Evolutionary conservation across 2,329 filamentous ascomycete genomes (phyloP).

Genomic region (Xylaria sp.): DNA sequence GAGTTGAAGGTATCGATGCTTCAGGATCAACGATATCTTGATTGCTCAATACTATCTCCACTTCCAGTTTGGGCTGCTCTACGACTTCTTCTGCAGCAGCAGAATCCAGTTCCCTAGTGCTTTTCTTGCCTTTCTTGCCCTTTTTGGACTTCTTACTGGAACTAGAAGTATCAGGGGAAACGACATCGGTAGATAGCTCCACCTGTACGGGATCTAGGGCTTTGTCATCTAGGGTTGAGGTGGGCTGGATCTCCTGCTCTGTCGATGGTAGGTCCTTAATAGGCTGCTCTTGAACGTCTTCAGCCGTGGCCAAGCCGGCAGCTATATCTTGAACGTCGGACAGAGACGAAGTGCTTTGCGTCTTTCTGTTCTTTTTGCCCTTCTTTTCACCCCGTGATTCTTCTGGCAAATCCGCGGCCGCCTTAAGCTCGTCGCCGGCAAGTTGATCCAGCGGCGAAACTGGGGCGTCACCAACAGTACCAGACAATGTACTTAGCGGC

Average conservation of each 20-base stretch:
- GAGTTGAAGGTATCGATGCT: constrained; percentile 19
- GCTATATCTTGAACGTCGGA: constrained; percentile 17
- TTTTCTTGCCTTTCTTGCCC: constrained; percentile 40
- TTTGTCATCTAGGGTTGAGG: constrained; percentile 12
- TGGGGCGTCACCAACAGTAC: constrained; percentile 7
- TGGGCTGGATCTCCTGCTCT: constrained; percentile 21
- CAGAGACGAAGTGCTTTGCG: constrained; percentile 37
- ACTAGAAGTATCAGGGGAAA: constrained; percentile 34
- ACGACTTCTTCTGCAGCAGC: neutral
- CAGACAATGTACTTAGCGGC: constrained; percentile 19
- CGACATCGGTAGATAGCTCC: constrained; percentile 22
- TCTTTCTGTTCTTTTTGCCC: constrained; percentile 50
- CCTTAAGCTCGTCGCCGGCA: constrained; percentile 33
- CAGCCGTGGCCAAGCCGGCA: neutral
- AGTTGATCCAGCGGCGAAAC: constrained; percentile 17
- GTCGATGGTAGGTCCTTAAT: constrained; percentile 15
- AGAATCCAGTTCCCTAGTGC: constrained; percentile 21
- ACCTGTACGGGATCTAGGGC: constrained; percentile 21
- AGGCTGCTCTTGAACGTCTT: constrained; percentile 32
- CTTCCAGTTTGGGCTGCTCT: constrained; percentile 27
- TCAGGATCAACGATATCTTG: constrained; percentile 18
- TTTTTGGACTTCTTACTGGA: constrained; percentile 44
- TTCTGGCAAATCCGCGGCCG: constrained; percentile 46
- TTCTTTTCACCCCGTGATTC: constrained; percentile 49
- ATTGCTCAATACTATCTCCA: constrained; percentile 8